Evolutionary conservation across 352 stramenopile species (phyloP).

Genomic region (Halophytophthora batemanensis): DNA sequence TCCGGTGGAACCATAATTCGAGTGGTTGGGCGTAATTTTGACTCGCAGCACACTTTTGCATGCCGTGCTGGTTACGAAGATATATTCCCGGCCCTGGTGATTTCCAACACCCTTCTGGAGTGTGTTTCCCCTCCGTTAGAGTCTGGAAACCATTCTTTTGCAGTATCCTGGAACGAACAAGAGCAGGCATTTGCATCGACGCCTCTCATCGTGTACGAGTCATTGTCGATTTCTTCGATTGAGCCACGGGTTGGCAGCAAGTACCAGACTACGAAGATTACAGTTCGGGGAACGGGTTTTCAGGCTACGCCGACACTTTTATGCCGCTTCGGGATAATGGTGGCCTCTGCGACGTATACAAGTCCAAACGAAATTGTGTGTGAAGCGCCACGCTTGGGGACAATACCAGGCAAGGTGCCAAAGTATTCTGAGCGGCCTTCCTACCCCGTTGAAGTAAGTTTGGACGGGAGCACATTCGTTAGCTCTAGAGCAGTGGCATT

Average conservation of each 20-base stretch:
- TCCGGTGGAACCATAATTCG: slow-evolving; percentile 12
- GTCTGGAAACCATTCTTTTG: slow-evolving; percentile 30
- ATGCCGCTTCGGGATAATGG: slow-evolving; percentile 26
- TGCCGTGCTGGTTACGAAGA: slow-evolving; percentile 23
- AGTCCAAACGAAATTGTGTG: slow-evolving; percentile 29
- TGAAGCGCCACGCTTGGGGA: slow-evolving; percentile 4
- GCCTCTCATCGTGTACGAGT: slow-evolving; percentile 15
- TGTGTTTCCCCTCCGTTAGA: slow-evolving; percentile 20
- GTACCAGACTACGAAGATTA: slow-evolving; percentile 12
- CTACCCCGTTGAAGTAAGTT: slow-evolving; percentile 23
- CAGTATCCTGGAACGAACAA: slow-evolving; percentile 38
- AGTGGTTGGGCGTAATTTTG: slow-evolving; percentile 20
- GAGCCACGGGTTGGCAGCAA: slow-evolving; percentile 17
- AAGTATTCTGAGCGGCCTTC: background rate
- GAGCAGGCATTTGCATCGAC: slow-evolving; percentile 11
- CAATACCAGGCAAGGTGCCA: background rate
- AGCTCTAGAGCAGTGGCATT: slow-evolving; percentile 9
- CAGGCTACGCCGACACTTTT: slow-evolving; percentile 4
- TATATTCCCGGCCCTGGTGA: slow-evolving; percentile 8
- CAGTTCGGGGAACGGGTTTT: slow-evolving; percentile 29
- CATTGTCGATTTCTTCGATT: slow-evolving; percentile 19
- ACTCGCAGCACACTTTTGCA: slow-evolving; percentile 2
- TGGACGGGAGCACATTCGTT: slow-evolving; percentile 26
- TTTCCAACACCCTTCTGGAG: slow-evolving; percentile 22
- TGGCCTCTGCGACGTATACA: slow-evolving; percentile 14